phyloP scores from a whole-genome alignment of 2,329 filamentous ascomycete species.

The Aspergillus neoniger region DNA sequence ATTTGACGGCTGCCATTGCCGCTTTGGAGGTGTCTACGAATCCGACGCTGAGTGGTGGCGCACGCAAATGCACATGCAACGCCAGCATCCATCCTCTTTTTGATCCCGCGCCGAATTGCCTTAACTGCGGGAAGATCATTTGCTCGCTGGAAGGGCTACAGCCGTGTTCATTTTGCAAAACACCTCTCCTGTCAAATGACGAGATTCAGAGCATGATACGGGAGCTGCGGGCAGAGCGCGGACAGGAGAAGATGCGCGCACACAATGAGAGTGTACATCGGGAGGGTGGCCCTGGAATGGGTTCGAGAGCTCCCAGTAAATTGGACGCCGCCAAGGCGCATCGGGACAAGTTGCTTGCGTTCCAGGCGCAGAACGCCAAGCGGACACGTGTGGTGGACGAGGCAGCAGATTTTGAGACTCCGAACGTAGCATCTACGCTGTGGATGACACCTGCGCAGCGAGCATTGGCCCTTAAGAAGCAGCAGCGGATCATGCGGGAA shows the following conservation, averaged over 20 bases:
- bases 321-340: conserved; percentile 73
- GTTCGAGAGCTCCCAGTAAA: conserved; percentile 50
- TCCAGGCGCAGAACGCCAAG: conserved; percentile 81
- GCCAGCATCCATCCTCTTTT: conserved; percentile 85
- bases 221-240: conserved; percentile 80
- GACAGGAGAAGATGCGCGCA: conserved; percentile 78
- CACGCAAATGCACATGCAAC: conserved; percentile 79
- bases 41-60: conserved; percentile 63
- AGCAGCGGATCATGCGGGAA: conserved; percentile 80
- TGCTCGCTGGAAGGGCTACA: conserved; percentile 93
- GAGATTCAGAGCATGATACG: conserved; percentile 86
- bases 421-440: conserved; percentile 64
- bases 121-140: conserved; percentile 90
- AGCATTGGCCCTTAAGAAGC: conserved; percentile 77
- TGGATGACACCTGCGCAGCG: conserved; percentile 85
- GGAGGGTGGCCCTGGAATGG: conserved; percentile 37
- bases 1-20: conserved; percentile 76
- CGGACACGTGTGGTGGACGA: conserved; percentile 86
- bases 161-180: conserved; percentile 87
- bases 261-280: conserved; percentile 62
- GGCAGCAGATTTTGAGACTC: conserved; percentile 71
- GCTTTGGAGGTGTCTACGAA: conserved; percentile 91
- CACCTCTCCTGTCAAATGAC: conserved; percentile 67
- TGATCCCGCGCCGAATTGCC: conserved; percentile 87
- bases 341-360: conserved; percentile 75